Conservation (phyloP, 1,284 basidiomycete genomes). For the Boletus smithii region DNA sequence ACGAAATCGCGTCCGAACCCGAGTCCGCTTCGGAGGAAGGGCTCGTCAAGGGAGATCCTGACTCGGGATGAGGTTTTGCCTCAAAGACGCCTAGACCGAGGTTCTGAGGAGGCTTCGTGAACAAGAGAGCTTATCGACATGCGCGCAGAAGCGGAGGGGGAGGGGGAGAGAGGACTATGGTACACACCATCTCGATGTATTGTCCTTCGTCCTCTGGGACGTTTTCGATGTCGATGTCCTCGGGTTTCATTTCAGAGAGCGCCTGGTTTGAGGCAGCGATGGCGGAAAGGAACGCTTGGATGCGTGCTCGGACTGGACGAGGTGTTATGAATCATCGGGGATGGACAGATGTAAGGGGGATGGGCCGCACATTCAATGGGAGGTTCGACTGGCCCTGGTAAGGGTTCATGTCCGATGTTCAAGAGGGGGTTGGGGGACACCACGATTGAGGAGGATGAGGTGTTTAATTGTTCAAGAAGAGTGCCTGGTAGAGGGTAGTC, state of each 20-base stretch:
- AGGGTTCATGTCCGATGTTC: slow-evolving; percentile 16
- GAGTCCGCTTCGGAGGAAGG: slow-evolving; percentile 13
- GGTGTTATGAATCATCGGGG: slow-evolving; percentile 4
- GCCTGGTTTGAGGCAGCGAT: slow-evolving; percentile 59
- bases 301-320: slow-evolving; percentile 52
- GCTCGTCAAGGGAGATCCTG: slow-evolving; percentile 1
- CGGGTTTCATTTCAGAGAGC: slow-evolving; percentile 47
- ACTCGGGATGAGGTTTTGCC: slow-evolving; percentile 22
- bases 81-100: slow-evolving; percentile 65
- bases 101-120: slow-evolving; percentile 40
- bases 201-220: slow-evolving; percentile 41
- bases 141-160: too few species aligned
- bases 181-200: slow-evolving; percentile 65
- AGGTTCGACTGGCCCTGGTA: slow-evolving; percentile 19
- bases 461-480: slow-evolving; percentile 29
- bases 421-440: slow-evolving; percentile 5
- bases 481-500: slow-evolving; percentile 16
- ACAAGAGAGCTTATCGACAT: not conserved
- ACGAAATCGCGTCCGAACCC: slow-evolving; percentile 7
- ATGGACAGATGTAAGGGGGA: not conserved
- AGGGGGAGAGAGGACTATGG: not conserved
- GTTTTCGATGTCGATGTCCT: slow-evolving; percentile 63
- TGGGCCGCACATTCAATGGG: slow-evolving; percentile 35
- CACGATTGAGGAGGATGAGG: slow-evolving; percentile 7
- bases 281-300: slow-evolving; percentile 61